Percentiles rank a stretch among this genome's conserved stretches.
These are phyloP conservation scores for Penicillium riverlandense DNA, from an alignment of 495 filamentous ascomycete genomes.

Conservation along the genomic window DNA sequence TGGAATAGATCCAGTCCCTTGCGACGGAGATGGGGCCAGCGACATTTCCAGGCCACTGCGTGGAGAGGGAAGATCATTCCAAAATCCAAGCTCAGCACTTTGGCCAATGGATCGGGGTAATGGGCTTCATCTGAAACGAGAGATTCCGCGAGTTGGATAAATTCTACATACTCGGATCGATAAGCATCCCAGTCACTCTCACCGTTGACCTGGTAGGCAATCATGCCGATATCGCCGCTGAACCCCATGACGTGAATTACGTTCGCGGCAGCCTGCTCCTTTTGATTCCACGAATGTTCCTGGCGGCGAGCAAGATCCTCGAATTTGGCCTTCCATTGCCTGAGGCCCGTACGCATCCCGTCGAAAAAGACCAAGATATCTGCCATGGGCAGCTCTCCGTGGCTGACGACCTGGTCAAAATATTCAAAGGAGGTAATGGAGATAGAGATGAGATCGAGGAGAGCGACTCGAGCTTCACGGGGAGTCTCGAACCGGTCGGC, in stretches of 20 bases:
- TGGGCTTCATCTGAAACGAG: slow-evolving; percentile 2
- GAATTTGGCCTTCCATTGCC: slow-evolving; percentile 10
- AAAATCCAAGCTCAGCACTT: slow-evolving; percentile 7
- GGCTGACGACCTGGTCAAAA: neutral
- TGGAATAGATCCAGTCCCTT: slow-evolving; percentile 7
- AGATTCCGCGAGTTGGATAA: slow-evolving; percentile 2
- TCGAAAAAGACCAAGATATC: neutral
- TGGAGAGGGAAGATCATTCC: slow-evolving; percentile 12
- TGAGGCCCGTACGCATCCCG: neutral
- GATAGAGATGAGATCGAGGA: slow-evolving; percentile 12
- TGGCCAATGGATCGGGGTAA: slow-evolving; percentile 5
- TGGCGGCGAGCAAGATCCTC: slow-evolving; percentile 7
- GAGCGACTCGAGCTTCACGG: slow-evolving; percentile 6
- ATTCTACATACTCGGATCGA: slow-evolving; percentile 2
- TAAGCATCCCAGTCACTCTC: slow-evolving; percentile 10
- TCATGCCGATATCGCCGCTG: slow-evolving; percentile 1
- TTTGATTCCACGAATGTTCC: slow-evolving; percentile 3
- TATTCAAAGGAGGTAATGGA: neutral
- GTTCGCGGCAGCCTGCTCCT: slow-evolving; percentile 4
- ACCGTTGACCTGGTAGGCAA: neutral
- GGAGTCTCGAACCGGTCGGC: slow-evolving; percentile 6
- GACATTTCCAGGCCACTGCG: slow-evolving; percentile 13
- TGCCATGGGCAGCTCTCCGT: neutral
- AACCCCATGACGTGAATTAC: slow-evolving; percentile 6
- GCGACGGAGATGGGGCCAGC: slow-evolving; percentile 10